A percentile compares a stretch with the other conserved stretches of the same genome.
These are phyloP conservation scores for Pythium vanterpoolii DNA, from an alignment of 352 stramenopile species.

Conservation along the genomic window DNA sequence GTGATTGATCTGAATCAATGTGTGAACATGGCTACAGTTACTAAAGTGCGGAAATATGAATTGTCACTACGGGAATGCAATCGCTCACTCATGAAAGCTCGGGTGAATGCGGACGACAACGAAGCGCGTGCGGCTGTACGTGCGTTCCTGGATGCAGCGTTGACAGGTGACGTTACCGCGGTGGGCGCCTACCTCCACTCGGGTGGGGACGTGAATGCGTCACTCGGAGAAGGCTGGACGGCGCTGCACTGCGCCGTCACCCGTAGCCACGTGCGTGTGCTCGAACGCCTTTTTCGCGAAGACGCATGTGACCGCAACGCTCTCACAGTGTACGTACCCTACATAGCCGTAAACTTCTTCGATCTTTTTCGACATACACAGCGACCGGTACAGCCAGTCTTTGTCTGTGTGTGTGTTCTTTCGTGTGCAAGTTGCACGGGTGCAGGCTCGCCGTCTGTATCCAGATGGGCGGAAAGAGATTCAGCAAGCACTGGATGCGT, in stretches of 20 bases:
- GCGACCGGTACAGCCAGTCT: background rate
- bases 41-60: background rate
- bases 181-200: slow-evolving; percentile 40
- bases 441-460: background rate
- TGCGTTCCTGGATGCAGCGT: slow-evolving; percentile 52
- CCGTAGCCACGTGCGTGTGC: slow-evolving; percentile 39
- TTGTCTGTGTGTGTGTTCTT: background rate
- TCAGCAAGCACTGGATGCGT: no score
- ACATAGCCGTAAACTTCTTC: no score
- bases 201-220: slow-evolving; percentile 46
- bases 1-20: background rate
- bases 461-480: background rate
- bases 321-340: slow-evolving; percentile 41
- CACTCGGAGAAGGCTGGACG: slow-evolving; percentile 60
- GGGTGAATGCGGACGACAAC: background rate
- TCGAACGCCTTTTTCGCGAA: slow-evolving; percentile 37
- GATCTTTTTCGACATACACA: background rate
- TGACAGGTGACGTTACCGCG: slow-evolving; percentile 29
- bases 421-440: background rate
- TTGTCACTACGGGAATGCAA: background rate
- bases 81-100: background rate
- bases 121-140: slow-evolving; percentile 7
- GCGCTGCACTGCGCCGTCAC: slow-evolving; percentile 66
- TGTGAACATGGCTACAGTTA: slow-evolving; percentile 28
- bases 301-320: slow-evolving; percentile 49